Conservation (phyloP, 306 rosid genomes). For the Vicia sativa region DNA sequence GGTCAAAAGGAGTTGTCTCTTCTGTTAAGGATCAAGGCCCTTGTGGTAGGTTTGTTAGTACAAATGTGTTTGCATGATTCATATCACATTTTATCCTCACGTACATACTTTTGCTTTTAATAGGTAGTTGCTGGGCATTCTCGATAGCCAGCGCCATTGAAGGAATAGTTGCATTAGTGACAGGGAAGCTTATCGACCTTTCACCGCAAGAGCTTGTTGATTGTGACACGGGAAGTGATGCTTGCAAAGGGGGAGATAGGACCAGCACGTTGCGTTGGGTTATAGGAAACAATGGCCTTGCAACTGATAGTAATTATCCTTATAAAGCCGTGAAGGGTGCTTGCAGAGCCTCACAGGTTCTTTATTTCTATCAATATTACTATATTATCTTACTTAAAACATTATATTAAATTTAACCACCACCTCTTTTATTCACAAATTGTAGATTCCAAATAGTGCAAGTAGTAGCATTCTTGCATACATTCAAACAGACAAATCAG, state of each 20-base stretch:
- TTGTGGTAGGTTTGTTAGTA: constrained; percentile 35
- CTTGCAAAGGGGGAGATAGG: constrained; percentile 26
- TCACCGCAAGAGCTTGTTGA: constrained; percentile 38
- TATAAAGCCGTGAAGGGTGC: constrained; percentile 9
- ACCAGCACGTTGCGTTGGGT: constrained; percentile 45
- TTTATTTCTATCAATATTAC: not conserved
- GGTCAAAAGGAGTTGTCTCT: constrained; percentile 53
- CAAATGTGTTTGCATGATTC: too few species aligned
- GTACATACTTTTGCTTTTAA: too few species aligned
- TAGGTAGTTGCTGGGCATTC: constrained; percentile 33
- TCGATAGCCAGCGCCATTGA: constrained; percentile 21
- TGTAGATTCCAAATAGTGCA: constrained; percentile 1
- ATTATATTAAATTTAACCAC: too few species aligned
- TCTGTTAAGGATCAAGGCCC: constrained; percentile 46
- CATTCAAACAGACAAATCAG: constrained; percentile 45
- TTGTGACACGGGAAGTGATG: constrained; percentile 14
- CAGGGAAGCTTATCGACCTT: constrained; percentile 11
- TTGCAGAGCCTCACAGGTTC: constrained; percentile 44
- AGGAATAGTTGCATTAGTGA: constrained; percentile 29
- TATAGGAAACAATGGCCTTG: constrained; percentile 12
- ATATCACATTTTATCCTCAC: too few species aligned
- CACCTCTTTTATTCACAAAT: too few species aligned
- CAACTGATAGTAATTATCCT: not conserved
- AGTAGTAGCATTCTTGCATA: constrained; percentile 31
- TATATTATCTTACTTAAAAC: too few species aligned